Percentiles rank a stretch among this genome's conserved stretches.
These are phyloP conservation scores for Fraxinus paxiana DNA, from an alignment of 305 asterid species.

Conservation along the genomic window DNA sequence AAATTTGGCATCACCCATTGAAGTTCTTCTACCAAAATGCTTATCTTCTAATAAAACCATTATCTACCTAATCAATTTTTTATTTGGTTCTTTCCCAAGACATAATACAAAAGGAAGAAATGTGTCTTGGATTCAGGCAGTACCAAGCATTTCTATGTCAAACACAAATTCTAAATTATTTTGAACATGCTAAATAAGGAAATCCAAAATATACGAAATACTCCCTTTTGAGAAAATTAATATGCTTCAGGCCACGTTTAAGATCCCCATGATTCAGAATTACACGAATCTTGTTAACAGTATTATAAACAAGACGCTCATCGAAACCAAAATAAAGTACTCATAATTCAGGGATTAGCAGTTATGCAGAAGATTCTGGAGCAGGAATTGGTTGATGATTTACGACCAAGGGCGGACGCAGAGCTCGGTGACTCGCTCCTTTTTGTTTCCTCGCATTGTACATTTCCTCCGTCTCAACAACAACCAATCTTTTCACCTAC, in stretches of 20 bases:
- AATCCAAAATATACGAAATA: neutral
- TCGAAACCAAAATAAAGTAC: neutral
- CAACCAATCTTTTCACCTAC: conserved; percentile 85
- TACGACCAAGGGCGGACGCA: conserved; percentile 63
- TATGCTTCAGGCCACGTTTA: neutral
- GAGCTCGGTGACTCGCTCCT: conserved; percentile 48
- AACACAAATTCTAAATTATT: neutral
- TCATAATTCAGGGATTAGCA: conserved; percentile 20
- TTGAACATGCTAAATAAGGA: neutral
- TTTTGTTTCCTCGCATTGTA: conserved; percentile 75
- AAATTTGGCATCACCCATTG: neutral
- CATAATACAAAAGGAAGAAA: neutral
- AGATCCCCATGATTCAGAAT: neutral
- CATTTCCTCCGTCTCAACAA: conserved; percentile 89
- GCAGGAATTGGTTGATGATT: conserved; percentile 41
- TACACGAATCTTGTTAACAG: neutral
- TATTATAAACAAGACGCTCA: neutral
- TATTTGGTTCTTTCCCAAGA: neutral
- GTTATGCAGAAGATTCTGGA: conserved; percentile 26
- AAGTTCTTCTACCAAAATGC: neutral
- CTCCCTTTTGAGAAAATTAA: neutral
- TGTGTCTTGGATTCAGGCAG: neutral
- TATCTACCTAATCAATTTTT: neutral
- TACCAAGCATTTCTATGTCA: neutral
- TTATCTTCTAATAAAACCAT: neutral